Evolutionary conservation across 371 early-diverging fungal genomes (phyloP).

Genomic region (Saksenaea oblongispora): DNA sequence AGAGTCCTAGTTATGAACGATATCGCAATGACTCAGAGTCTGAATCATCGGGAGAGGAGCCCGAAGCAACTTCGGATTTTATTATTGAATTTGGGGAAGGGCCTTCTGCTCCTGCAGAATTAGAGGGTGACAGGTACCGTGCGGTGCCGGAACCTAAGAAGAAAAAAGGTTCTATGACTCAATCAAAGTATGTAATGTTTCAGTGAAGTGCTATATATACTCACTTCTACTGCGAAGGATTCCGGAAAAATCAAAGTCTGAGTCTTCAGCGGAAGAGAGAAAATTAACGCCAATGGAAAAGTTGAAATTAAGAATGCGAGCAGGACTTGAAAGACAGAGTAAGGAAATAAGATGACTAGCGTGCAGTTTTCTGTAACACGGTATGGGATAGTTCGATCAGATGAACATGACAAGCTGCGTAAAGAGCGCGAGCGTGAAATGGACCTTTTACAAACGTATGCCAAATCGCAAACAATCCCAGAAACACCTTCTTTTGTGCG

Average conservation of each 20-base stretch:
- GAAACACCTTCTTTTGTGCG: conserved; percentile 15
- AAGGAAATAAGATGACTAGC: conserved; percentile 4
- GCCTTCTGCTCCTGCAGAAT: not conserved
- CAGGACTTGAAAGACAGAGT: conserved; percentile 52
- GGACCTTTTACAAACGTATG: conserved; percentile 26
- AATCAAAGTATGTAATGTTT: not conserved
- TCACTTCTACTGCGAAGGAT: not conserved
- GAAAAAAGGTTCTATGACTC: not conserved
- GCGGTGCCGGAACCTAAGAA: not conserved
- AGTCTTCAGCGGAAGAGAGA: conserved; percentile 15
- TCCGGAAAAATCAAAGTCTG: not conserved
- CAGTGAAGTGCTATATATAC: not conserved
- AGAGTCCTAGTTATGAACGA: conserved; percentile 43
- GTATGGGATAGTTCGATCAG: conserved; percentile 28
- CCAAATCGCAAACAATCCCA: conserved; percentile 16
- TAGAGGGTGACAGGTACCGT: not conserved
- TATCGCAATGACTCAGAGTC: conserved; percentile 32
- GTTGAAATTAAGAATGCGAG: conserved; percentile 48
- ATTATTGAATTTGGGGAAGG: conserved; percentile 40
- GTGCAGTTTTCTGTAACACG: not conserved
- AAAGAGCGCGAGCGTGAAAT: conserved; percentile 36
- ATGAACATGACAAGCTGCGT: conserved; percentile 26
- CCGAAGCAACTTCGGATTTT: conserved; percentile 20
- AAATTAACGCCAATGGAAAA: conserved; percentile 57
- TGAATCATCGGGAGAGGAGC: conserved; percentile 27